Evolutionary conservation across 2,329 filamentous ascomycete genomes (phyloP).

Genomic region (Lachnellula occidentalis): DNA sequence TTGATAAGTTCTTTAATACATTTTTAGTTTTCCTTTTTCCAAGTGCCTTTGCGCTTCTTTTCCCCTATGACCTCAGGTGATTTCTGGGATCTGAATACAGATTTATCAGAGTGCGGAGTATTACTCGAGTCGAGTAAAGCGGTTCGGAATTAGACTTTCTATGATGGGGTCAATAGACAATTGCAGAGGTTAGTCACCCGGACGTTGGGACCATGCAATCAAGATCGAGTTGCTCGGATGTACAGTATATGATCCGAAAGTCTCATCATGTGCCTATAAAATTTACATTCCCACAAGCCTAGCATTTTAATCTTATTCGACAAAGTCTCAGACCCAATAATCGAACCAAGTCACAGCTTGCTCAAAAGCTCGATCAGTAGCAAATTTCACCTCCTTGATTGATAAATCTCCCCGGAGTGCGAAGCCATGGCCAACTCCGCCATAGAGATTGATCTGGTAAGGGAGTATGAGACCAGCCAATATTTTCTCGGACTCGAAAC

Average conservation of each 20-base stretch:
- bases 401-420: constrained; percentile 44
- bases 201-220: background rate
- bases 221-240: no score
- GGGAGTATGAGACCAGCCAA: no score
- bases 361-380: constrained; percentile 5
- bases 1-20: constrained; percentile 25
- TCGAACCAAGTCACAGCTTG: constrained; percentile 8
- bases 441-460: no score
- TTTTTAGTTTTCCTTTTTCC: constrained; percentile 16
- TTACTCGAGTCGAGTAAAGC: background rate
- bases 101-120: constrained; percentile 5
- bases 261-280: no score
- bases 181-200: background rate
- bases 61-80: constrained; percentile 4
- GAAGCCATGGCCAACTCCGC: constrained; percentile 30
- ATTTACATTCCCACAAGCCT: no score
- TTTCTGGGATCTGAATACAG: background rate
- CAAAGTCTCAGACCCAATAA: background rate
- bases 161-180: background rate
- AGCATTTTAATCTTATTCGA: no score
- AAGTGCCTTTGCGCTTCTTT: constrained; percentile 26
- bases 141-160: background rate
- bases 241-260: no score
- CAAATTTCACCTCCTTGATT: constrained; percentile 1
- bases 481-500: no score